Conservation (phyloP, 768 basidiomycete genomes). For the Trametes maxima region DNA sequence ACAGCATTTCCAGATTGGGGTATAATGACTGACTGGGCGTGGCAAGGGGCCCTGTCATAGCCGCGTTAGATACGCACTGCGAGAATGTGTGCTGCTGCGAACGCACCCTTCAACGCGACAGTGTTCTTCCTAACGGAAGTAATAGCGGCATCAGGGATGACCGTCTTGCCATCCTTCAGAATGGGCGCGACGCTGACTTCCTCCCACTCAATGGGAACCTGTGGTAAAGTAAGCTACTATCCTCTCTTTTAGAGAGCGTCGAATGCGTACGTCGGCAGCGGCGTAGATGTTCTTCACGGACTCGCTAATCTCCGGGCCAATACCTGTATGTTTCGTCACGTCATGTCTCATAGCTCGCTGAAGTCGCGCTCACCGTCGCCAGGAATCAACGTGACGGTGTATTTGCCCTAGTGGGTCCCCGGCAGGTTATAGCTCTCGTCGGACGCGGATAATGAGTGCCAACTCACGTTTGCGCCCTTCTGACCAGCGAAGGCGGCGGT, state of each 20-base stretch:
- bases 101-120: constrained; percentile 91
- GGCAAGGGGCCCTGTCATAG: constrained; percentile 79
- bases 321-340: constrained; percentile 57
- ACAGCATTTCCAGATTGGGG: not conserved
- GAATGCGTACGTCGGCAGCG: constrained; percentile 69
- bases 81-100: not conserved
- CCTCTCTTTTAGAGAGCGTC: not conserved
- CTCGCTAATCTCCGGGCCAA: constrained; percentile 98
- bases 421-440: constrained; percentile 4
- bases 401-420: constrained; percentile 73
- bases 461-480: constrained; percentile 83
- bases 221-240: constrained; percentile 7
- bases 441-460: not conserved
- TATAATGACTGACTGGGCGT: constrained; percentile 79
- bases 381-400: constrained; percentile 93
- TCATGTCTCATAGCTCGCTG: constrained; percentile 17
- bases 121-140: constrained; percentile 94
- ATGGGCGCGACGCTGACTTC: constrained; percentile 97
- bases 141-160: constrained; percentile 92
- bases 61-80: not conserved
- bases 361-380: constrained; percentile 75
- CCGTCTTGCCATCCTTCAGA: constrained; percentile 93
- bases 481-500: constrained; percentile 90
- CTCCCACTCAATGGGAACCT: constrained; percentile 99
- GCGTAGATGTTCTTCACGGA: constrained; percentile 92